These are phyloP conservation scores for Aquilaria yunnanensis DNA, from an alignment of 345 rosid genomes.

Conservation along the genomic window DNA sequence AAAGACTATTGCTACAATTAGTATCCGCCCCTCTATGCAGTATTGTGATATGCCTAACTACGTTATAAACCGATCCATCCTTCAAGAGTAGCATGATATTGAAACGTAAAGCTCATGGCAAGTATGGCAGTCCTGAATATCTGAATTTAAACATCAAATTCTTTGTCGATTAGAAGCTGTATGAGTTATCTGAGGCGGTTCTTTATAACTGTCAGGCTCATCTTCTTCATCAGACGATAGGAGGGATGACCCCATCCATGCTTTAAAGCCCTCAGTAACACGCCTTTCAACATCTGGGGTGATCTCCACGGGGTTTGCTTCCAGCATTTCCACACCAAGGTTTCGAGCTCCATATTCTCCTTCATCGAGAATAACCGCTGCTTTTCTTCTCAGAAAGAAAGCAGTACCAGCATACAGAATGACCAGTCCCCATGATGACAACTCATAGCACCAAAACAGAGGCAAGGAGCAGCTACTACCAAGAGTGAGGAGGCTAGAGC, in stretches of 20 bases:
- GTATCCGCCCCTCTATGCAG: too few species aligned
- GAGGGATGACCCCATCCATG: conserved; percentile 92
- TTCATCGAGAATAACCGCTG: conserved; percentile 62
- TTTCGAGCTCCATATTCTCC: conserved; percentile 51
- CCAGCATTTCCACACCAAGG: conserved; percentile 83
- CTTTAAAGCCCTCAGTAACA: conserved; percentile 75
- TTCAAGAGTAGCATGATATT: too few species aligned
- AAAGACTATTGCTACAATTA: too few species aligned
- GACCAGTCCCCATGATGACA: conserved; percentile 79
- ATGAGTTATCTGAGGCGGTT: conserved; percentile 31
- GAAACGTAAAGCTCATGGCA: too few species aligned
- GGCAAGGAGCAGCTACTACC: conserved; percentile 89
- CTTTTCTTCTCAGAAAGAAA: conserved; percentile 65
- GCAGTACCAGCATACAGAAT: conserved; percentile 69
- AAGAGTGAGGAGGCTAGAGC: conserved; percentile 85
- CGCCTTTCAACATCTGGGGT: conserved; percentile 79
- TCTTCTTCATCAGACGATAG: conserved; percentile 93
- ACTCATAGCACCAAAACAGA: conserved; percentile 95
- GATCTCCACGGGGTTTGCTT: conserved; percentile 61
- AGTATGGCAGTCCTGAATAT: too few species aligned
- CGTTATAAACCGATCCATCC: too few species aligned
- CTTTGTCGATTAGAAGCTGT: conserved; percentile 39
- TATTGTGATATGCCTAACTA: too few species aligned
- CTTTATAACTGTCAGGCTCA: conserved; percentile 46
- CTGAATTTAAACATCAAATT: conserved; percentile 16